Conservation (phyloP, 2,329 filamentous ascomycete species). For the Colletotrichum spinosum region DNA sequence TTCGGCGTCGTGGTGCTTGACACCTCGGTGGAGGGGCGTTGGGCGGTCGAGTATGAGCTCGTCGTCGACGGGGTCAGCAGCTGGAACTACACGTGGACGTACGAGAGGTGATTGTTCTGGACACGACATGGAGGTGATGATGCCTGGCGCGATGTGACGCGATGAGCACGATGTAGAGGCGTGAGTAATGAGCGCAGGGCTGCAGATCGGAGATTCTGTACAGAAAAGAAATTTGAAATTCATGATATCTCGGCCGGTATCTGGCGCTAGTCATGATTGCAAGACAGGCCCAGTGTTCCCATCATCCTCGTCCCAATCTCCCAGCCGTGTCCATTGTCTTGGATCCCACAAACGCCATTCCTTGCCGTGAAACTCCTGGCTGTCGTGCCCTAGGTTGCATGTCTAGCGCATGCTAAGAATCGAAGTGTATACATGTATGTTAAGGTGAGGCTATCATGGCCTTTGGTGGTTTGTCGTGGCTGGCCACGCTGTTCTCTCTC, state of each 20-base stretch:
- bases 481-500: neutral
- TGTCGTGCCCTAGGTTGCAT: conserved; percentile 23
- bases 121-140: no score
- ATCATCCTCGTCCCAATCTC: no score
- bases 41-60: conserved; percentile 24
- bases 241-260: neutral
- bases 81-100: conserved; percentile 28
- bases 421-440: conserved; percentile 10
- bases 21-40: conserved; percentile 6
- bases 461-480: neutral
- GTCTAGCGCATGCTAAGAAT: conserved; percentile 25
- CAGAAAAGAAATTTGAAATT: no score
- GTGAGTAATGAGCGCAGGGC: no score
- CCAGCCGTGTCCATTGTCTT: neutral
- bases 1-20: conserved; percentile 20
- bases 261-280: neutral
- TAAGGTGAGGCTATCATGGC: neutral
- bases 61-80: conserved; percentile 17
- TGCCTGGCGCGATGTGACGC: neutral
- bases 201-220: no score
- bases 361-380: conserved; percentile 15
- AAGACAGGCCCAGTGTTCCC: neutral
- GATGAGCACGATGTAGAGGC: neutral
- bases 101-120: neutral
- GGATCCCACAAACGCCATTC: conserved; percentile 21